phyloP scores from a whole-genome alignment of 129 eudicot species.

The Lactuca saligna region DNA sequence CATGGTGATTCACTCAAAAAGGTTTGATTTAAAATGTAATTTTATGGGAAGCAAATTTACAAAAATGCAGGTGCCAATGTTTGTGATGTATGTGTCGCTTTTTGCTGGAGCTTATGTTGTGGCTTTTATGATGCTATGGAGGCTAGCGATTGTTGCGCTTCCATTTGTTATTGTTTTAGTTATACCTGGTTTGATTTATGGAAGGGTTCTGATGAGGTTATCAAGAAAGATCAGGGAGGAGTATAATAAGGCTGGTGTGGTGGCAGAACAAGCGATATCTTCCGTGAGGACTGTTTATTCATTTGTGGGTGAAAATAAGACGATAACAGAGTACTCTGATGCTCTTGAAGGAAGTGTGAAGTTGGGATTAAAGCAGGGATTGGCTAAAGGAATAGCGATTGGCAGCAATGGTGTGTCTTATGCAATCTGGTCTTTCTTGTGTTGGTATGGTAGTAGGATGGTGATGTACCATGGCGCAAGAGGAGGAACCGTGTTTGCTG shows the following conservation, averaged over 20 bases:
- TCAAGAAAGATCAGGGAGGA: constrained; percentile 53
- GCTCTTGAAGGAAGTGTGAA: constrained; percentile 43
- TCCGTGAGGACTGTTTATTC: constrained; percentile 55
- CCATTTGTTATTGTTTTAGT: constrained; percentile 43
- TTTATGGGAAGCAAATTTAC: not conserved
- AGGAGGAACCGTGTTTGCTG: constrained; percentile 52
- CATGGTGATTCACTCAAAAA: too few relatives aligned
- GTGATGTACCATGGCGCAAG: constrained; percentile 54
- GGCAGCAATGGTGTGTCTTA: constrained; percentile 44
- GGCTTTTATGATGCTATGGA: constrained; percentile 46
- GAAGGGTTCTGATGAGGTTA: constrained; percentile 42
- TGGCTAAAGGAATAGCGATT: constrained; percentile 44
- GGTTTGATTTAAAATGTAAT: too few relatives aligned
- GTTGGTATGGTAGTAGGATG: constrained; percentile 42
- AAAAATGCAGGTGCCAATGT: constrained; percentile 37
- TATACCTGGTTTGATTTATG: constrained; percentile 1
- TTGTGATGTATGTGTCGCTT: constrained; percentile 35
- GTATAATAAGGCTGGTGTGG: constrained; percentile 45
- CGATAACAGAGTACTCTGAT: constrained; percentile 38
- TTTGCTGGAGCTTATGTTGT: constrained; percentile 41
- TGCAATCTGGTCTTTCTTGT: constrained; percentile 4
- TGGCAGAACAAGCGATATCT: constrained; percentile 53
- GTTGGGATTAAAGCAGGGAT: constrained; percentile 46
- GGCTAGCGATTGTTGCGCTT: constrained; percentile 53
- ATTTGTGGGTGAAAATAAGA: constrained; percentile 46